Evolutionary conservation across 345 rosid species (phyloP), one percentile per base, ranked within the genome.

Genomic region (Ailanthus altissimus): DNA sequence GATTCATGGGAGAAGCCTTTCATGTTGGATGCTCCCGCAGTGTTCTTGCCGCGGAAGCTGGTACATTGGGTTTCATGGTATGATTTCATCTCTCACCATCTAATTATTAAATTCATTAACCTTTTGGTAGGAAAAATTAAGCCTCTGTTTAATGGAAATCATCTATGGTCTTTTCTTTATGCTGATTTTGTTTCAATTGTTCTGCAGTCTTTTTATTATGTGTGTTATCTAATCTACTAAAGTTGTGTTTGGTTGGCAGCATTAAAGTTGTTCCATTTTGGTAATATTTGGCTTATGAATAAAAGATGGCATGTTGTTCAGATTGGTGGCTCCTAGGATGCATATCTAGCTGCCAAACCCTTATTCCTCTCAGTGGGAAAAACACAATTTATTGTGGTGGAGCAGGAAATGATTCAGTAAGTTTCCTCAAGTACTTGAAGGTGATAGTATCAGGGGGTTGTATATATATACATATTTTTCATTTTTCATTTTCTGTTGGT

Each of bases 1-100:
- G 97, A 78, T 81, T 45, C 78, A 21, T 83, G 88, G 92, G 85
- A 82, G 81, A 89, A 81, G 42, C 94, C 99, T 72, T 81, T 85
- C 72, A 95, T 95, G 97, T 85, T 93, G 88, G 99, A 95, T 83
- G 99, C 99, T 83, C 98, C 99, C 13, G 98, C 78, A 98, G 99
- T 76, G 90, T 93, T 86, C 89, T 90, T 81, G 98, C 94, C 80
- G 99, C 98, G 43, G 97, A 93, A 84, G 88, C 92, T 58, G 91
- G 91, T 60, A 79, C 93, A 28, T 94, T 95, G n/a, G 89, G 96
- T 71, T 95, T 95, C 86, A 93, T 95, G 95, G 98, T 92, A 83
- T 77, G 75, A 3, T 74, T 57, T 65, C 42, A 45, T 5, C 28
- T 72, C 74, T 72, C 28, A 70, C 25, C 70, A 79, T 42, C 56